Base-by-base conservation (phyloP, 139 green algal genomes). In the Chlamydomonas sphaeroides region DNA sequence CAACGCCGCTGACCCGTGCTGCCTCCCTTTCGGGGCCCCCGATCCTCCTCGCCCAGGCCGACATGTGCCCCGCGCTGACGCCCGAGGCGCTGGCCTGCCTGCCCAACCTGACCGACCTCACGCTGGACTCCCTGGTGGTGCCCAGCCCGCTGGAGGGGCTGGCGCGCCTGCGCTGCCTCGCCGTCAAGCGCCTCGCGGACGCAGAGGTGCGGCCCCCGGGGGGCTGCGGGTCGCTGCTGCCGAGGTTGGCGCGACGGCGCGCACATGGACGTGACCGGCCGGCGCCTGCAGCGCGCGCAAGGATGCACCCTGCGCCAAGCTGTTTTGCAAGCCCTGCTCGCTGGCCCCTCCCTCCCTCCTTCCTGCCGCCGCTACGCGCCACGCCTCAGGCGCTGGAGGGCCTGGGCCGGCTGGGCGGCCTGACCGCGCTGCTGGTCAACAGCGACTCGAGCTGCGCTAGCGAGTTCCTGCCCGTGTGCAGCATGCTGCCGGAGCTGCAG, bases 101-200 rank as follows among this genome's bases (percentile, higher is more conserved):
- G 57, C 74, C 74, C 74, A 61, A 45, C 42, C 61, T 80, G n/a
- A 80, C 74, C 5, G 74, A 80, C 59, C 57, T 80, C 30, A 80
- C 74, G n/a, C 42, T 80, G n/a, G 74, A 80, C 59, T 62, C 74
- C 20, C 59, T 80, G 39, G 41, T 71, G 39, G 17, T 41, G 18
- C 74, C 74, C 17, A 41, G 45, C 17, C 30, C 59, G 57, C 59
- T 80, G 41, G n/a, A 10, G 30, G 41, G 41, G 59, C 74, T 80
- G 74, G 59, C 20, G 18, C n/a, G 74, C 1, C 74, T 80, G 74
- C 74, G 74, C 74, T 51, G 74, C 74, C 74, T 80, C 18, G 41
- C 59, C 28, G 41, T 80, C 39, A 70, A 70, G 59, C 70, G 71
- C 59, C 74, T 80, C 39, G 74, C 74, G 18, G 45, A 80, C 17